A percentile compares a stretch with the other conserved stretches of the same genome.
Evolutionary conservation across 1,139 yeast species (phyloP).

Genomic region (Blastobotrys serpentis): DNA sequence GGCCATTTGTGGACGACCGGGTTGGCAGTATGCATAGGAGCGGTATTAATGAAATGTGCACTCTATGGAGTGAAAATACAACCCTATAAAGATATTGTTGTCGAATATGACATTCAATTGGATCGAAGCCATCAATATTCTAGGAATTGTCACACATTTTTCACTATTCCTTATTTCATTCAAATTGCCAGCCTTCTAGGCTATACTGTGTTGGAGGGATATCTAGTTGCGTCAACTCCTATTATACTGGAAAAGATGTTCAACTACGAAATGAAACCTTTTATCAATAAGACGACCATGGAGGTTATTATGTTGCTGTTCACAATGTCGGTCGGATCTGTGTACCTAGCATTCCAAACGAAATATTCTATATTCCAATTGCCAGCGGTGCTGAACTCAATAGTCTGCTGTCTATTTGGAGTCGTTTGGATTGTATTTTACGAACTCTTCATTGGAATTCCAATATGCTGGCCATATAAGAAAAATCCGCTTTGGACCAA

Average conservation of each 20-base stretch:
- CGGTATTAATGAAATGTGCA: neutral
- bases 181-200: neutral
- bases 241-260: neutral
- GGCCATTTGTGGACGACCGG: neutral
- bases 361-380: neutral
- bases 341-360: neutral
- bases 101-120: constrained; percentile 1
- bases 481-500: neutral
- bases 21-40: neutral
- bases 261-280: neutral
- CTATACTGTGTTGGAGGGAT: neutral
- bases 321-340: neutral
- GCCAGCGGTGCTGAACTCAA: neutral
- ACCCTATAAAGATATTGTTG: neutral
- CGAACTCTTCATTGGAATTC: neutral
- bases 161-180: neutral
- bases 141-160: neutral
- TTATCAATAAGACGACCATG: constrained; percentile 3
- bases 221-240: neutral
- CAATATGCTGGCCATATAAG: neutral
- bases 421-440: neutral
- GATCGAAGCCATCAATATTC: neutral
- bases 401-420: neutral
- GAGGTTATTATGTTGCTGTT: neutral
- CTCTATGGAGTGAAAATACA: neutral